Conservation (phyloP, 2,329 filamentous ascomycete genomes). For the Cladophialophora exuberans region DNA sequence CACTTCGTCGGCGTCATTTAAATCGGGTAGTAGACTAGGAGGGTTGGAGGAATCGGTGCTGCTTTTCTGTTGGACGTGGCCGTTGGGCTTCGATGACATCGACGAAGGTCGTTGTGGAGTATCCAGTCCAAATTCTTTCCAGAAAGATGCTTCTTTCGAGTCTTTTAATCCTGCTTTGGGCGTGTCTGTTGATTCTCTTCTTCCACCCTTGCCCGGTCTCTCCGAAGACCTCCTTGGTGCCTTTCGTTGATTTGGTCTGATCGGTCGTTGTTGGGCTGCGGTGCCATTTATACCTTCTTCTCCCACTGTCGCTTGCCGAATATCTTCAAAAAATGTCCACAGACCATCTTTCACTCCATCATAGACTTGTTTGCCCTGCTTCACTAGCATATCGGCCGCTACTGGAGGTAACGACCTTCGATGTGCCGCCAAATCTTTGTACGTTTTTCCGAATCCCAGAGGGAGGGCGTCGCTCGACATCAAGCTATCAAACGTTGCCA, state of each 20-base stretch:
- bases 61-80: conserved; percentile 24
- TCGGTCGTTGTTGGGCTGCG: conserved; percentile 36
- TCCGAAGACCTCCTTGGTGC: conserved; percentile 46
- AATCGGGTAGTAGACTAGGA: conserved; percentile 29
- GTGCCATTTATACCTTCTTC: conserved; percentile 75
- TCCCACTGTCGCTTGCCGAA: conserved; percentile 92
- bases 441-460: conserved; percentile 34
- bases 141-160: conserved; percentile 52
- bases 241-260: conserved; percentile 38
- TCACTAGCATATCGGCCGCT: conserved; percentile 57
- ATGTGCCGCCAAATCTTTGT: conserved; percentile 44
- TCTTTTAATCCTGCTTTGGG: conserved; percentile 40
- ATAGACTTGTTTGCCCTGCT: conserved; percentile 74
- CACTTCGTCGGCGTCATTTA: conserved; percentile 44
- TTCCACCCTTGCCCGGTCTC: conserved; percentile 31
- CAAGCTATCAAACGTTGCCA: conserved; percentile 31
- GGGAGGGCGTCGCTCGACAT: conserved; percentile 28
- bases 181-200: neutral
- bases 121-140: conserved; percentile 56
- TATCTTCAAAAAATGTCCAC: conserved; percentile 93
- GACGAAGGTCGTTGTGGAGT: conserved; percentile 43
- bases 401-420: conserved; percentile 47
- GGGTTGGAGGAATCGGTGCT: conserved; percentile 29
- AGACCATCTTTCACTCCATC: conserved; percentile 87
- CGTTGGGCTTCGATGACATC: conserved; percentile 19